These are phyloP conservation scores for Trametes gibbosa DNA, from an alignment of 768 basidiomycete genomes.

Conservation along the genomic window DNA sequence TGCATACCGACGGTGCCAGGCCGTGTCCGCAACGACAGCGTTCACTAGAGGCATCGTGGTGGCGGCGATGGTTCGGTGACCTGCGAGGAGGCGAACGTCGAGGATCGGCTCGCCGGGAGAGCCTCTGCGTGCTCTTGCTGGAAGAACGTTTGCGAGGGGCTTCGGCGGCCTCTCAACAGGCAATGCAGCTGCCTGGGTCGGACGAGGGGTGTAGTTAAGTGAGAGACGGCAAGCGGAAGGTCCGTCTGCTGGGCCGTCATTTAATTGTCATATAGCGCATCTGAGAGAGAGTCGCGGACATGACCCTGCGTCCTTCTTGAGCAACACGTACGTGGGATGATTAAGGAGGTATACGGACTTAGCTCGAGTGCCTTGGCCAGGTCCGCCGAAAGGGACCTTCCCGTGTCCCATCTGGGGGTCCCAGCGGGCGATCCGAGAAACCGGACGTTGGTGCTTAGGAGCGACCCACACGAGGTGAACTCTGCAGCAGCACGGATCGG, in stretches of 20 bases:
- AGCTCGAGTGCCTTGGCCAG: too few relatives aligned
- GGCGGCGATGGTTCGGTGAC: neutral
- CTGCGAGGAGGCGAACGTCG: neutral
- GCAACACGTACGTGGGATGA: neutral
- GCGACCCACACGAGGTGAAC: neutral
- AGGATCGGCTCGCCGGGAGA: slow-evolving; percentile 11
- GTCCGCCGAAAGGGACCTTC: neutral
- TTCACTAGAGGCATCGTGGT: neutral
- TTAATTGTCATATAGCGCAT: slow-evolving; percentile 6
- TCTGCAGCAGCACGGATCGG: neutral
- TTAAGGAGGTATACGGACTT: too few relatives aligned
- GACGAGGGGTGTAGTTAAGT: slow-evolving; percentile 1
- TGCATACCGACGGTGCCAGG: neutral
- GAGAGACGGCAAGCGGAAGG: neutral
- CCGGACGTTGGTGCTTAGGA: neutral
- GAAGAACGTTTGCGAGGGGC: neutral
- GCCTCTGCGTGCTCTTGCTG: neutral
- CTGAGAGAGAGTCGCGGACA: slow-evolving; percentile 2
- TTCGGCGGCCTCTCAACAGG: slow-evolving; percentile 6
- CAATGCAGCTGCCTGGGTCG: neutral
- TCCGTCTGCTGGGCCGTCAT: neutral
- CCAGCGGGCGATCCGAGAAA: neutral
- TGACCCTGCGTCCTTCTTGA: neutral
- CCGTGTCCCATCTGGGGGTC: neutral
- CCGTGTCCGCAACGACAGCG: neutral